phyloP scores from a whole-genome alignment of 768 basidiomycete species.

The Suillus subalutaceus region DNA sequence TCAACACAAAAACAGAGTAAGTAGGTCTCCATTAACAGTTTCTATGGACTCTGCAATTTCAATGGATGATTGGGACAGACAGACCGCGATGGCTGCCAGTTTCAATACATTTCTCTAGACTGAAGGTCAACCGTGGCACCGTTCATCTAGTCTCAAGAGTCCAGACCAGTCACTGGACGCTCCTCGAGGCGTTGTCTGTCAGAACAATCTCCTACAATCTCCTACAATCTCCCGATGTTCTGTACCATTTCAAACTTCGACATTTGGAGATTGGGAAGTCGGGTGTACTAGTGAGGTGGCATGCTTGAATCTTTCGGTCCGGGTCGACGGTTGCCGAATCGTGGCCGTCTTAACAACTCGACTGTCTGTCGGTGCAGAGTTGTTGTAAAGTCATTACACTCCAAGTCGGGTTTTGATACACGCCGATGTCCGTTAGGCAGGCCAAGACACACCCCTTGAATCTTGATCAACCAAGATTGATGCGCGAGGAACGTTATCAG shows the following conservation, averaged over 20 bases:
- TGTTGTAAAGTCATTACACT: neutral
- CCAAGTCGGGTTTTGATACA: neutral
- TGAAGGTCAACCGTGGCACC: too few relatives aligned
- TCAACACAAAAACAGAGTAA: too few relatives aligned
- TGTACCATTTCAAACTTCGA: neutral
- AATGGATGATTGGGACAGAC: neutral
- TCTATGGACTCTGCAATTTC: neutral
- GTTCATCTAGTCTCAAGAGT: neutral
- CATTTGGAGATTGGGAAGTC: neutral
- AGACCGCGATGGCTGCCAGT: neutral
- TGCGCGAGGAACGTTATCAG: neutral
- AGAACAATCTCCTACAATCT: neutral
- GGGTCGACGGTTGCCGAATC: neutral
- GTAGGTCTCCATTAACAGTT: neutral
- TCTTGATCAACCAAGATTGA: neutral
- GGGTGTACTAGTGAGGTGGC: neutral
- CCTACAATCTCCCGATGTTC: neutral
- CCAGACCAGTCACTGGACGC: neutral
- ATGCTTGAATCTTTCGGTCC: neutral
- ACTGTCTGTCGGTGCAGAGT: neutral
- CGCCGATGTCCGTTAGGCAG: neutral
- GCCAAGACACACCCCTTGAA: neutral
- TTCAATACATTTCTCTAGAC: neutral
- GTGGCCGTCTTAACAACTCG: too few relatives aligned
- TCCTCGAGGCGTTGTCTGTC: neutral